These are phyloP conservation scores for Phycomyces blakesleeanus DNA, from an alignment of 192 early-diverging fungal genomes.

Conservation along the genomic window DNA sequence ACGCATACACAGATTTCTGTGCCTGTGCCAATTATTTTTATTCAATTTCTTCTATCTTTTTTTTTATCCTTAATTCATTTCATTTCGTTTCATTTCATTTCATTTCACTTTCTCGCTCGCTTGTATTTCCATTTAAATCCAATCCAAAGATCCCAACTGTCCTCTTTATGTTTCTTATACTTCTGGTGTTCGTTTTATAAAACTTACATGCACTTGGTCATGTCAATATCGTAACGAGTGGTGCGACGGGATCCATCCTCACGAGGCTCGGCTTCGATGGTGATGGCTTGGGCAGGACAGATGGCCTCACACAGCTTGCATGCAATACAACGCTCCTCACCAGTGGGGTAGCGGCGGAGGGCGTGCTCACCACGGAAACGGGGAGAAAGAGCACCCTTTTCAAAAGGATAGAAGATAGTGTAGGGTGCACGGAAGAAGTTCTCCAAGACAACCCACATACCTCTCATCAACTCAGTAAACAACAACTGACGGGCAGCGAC, in stretches of 20 bases:
- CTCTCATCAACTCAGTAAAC: constrained; percentile 87
- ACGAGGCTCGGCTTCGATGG: constrained; percentile 94
- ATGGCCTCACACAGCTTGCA: constrained; percentile 98
- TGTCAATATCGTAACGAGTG: constrained; percentile 98
- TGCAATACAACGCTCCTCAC: constrained; percentile 97
- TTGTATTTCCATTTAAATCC: too few relatives aligned
- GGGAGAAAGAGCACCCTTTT: constrained; percentile 91
- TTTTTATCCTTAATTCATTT: too few relatives aligned
- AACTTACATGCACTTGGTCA: constrained; percentile 88
- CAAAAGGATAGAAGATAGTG: constrained; percentile 93
- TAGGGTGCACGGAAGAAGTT: constrained; percentile 94
- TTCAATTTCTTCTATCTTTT: too few relatives aligned
- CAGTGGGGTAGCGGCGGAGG: constrained; percentile 82
- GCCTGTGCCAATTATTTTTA: too few relatives aligned
- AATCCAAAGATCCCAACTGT: too few relatives aligned
- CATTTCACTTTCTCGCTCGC: too few relatives aligned
- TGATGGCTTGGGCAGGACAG: constrained; percentile 97
- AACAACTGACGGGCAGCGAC: constrained; percentile 73
- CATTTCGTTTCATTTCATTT: too few relatives aligned
- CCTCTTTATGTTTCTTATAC: too few relatives aligned
- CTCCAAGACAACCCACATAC: constrained; percentile 89
- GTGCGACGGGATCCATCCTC: constrained; percentile 93
- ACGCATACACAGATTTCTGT: too few relatives aligned
- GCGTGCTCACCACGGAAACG: constrained; percentile 98
- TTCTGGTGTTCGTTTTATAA: too few relatives aligned